These are phyloP conservation scores for Tylopilus sp. DNA, from an alignment of 768 basidiomycete genomes.

Conservation along the genomic window DNA sequence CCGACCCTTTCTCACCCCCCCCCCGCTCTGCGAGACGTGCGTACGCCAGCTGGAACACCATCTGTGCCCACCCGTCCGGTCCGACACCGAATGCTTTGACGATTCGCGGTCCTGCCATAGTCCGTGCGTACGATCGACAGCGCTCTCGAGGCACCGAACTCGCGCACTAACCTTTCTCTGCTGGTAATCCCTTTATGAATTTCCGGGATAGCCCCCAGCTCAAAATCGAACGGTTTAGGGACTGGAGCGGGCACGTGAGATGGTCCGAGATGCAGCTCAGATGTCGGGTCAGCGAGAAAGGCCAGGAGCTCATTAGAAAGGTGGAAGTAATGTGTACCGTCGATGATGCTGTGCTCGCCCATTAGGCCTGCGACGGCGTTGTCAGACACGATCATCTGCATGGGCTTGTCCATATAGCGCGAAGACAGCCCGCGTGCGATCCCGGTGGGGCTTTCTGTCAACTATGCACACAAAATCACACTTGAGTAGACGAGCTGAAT, in stretches of 20 bases:
- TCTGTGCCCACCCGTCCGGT: too few species aligned
- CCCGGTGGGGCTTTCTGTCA: constrained; percentile 19
- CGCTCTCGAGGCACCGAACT: too few species aligned
- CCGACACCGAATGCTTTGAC: too few species aligned
- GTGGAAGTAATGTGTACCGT: constrained; percentile 78
- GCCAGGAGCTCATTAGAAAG: constrained; percentile 68
- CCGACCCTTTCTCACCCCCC: constrained; percentile 15
- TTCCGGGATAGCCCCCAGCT: constrained; percentile 40
- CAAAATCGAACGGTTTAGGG: constrained; percentile 62
- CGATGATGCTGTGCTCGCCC: constrained; percentile 89
- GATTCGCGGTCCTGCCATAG: too few species aligned
- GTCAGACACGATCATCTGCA: constrained; percentile 83
- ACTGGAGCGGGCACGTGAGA: constrained; percentile 12
- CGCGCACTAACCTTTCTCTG: constrained; percentile 68
- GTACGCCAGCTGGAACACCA: too few species aligned
- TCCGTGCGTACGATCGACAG: constrained; percentile 85
- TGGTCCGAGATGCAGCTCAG: constrained; percentile 52
- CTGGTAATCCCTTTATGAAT: constrained; percentile 55
- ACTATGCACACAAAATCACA: too few species aligned
- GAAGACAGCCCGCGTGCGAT: constrained; percentile 56
- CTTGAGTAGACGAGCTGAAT: neutral
- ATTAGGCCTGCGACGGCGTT: constrained; percentile 80
- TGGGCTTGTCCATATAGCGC: constrained; percentile 88
- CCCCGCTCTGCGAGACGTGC: constrained; percentile 56
- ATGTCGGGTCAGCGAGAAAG: constrained; percentile 57